Percentiles rank a stretch among this genome's conserved stretches.
Evolutionary conservation across 305 asterid species (phyloP).

Genomic region (Fraxinus xanthoxyloides): DNA sequence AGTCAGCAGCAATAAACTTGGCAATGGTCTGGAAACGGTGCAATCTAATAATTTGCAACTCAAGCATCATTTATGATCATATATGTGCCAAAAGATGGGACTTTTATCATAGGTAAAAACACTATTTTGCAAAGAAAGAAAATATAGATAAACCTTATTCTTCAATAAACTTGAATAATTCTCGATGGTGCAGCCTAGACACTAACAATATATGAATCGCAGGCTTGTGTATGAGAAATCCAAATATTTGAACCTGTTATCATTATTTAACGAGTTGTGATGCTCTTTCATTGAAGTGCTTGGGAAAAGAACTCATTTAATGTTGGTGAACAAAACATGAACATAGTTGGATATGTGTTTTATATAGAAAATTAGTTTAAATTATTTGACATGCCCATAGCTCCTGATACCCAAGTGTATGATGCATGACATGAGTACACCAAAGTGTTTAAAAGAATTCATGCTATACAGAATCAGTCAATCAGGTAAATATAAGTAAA

Average conservation of each 20-base stretch:
- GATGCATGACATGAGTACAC: not conserved
- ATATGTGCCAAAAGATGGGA: not conserved
- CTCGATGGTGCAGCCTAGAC: not conserved
- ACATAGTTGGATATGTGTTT: not conserved
- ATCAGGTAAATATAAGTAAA: not conserved
- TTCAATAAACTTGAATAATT: not conserved
- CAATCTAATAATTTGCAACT: constrained; percentile 11
- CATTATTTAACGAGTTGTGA: not conserved
- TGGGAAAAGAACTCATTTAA: constrained; percentile 3
- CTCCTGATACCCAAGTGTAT: not conserved
- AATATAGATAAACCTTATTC: not conserved
- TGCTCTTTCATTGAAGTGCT: constrained; percentile 14
- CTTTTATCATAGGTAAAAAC: not conserved
- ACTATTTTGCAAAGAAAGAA: not conserved
- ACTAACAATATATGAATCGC: not conserved
- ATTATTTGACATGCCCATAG: not conserved
- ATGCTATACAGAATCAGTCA: not conserved
- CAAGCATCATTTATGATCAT: constrained; percentile 13
- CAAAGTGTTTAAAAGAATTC: not conserved
- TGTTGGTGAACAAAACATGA: constrained; percentile 15
- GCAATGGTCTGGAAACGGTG: constrained; percentile 15
- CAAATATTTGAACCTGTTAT: not conserved
- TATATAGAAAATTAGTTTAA: not conserved
- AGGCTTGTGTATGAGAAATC: not conserved
- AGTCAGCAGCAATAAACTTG: constrained; percentile 18